These are phyloP conservation scores for Gynandropsis gynandra DNA, from an alignment of 345 rosid species.

Conservation along the genomic window DNA sequence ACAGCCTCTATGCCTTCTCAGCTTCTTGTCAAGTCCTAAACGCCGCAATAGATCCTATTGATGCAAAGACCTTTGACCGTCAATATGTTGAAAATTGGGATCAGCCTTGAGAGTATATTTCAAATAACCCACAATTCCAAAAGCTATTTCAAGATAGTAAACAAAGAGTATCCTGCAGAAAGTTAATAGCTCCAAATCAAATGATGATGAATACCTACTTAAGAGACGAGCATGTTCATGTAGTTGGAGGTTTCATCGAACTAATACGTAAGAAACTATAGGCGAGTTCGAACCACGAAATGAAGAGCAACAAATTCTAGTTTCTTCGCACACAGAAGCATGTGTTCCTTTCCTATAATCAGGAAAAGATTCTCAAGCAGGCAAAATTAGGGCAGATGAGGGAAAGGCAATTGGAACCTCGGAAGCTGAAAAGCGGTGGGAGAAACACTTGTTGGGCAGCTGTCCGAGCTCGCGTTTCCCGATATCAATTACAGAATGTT, in stretches of 20 bases:
- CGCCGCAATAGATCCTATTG: slow-evolving; percentile 52
- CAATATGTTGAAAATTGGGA: not conserved
- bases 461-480: slow-evolving; percentile 68
- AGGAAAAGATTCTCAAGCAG: not conserved
- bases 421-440: slow-evolving; percentile 57
- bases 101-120: not conserved
- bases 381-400: not conserved
- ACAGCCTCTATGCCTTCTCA: slow-evolving; percentile 61
- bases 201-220: not conserved
- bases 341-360: no score
- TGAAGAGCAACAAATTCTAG: not conserved
- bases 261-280: not conserved
- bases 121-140: not conserved
- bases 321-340: no score
- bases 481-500: slow-evolving; percentile 44
- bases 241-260: not conserved
- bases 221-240: no score
- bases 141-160: no score
- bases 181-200: not conserved
- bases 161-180: not conserved
- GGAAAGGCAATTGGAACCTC: slow-evolving; percentile 37
- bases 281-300: not conserved
- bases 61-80: not conserved
- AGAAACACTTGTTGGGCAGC: slow-evolving; percentile 55
- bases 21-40: slow-evolving; percentile 51